These are phyloP conservation scores for Lasiosphaeria hispida DNA, from an alignment of 495 filamentous ascomycete genomes.

Conservation along the genomic window DNA sequence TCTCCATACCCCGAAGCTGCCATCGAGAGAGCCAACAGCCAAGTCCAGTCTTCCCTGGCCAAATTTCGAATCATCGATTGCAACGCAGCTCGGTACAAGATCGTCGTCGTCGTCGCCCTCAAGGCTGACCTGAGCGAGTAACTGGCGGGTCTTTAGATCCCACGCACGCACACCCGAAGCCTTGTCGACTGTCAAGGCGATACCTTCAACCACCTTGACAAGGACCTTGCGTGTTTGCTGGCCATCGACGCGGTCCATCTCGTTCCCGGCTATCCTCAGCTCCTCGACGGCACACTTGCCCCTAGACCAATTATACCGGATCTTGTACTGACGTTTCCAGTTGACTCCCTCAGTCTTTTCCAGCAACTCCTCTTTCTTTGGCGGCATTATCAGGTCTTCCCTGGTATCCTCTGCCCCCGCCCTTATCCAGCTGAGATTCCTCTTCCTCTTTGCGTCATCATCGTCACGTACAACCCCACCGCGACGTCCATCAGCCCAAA, in stretches of 20 bases:
- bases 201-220: conserved; percentile 67
- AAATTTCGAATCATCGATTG: conserved; percentile 52
- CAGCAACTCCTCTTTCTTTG: conserved; percentile 22
- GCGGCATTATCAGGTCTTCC: neutral
- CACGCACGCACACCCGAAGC: conserved; percentile 71
- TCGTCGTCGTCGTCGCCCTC: conserved; percentile 20
- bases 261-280: conserved; percentile 55
- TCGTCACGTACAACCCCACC: conserved; percentile 52
- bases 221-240: conserved; percentile 45
- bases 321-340: conserved; percentile 90
- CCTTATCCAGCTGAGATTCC: neutral
- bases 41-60: conserved; percentile 46
- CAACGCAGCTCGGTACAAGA: conserved; percentile 62
- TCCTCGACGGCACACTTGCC: conserved; percentile 80
- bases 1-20: conserved; percentile 67
- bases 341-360: conserved; percentile 32
- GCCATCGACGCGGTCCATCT: neutral
- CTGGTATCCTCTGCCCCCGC: conserved; percentile 1
- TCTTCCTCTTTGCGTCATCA: conserved; percentile 38
- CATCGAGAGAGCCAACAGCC: conserved; percentile 73
- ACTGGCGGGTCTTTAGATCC: conserved; percentile 60
- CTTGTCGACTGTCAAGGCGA: conserved; percentile 76
- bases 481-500: conserved; percentile 72
- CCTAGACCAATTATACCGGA: conserved; percentile 87
- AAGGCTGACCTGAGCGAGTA: conserved; percentile 49